phyloP scores from a whole-genome alignment of 208 protist genomes.

The Trypanosoma congolense region DNA sequence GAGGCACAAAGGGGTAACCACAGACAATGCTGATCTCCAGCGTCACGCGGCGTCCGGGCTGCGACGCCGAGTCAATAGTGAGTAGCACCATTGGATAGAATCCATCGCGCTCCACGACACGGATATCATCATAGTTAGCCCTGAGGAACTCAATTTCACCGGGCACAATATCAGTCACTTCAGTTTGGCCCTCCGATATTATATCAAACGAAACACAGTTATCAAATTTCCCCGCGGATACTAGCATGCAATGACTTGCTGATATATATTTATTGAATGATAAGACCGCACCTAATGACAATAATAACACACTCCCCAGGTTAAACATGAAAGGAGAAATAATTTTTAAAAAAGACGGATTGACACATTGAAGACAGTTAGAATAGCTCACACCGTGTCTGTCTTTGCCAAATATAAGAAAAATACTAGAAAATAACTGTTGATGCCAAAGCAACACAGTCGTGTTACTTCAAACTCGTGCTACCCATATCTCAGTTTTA shows the following conservation, averaged over 20 bases:
- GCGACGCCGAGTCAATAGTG: constrained; percentile 31
- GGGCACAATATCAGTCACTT: constrained; percentile 39
- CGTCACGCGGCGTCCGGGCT: constrained; percentile 31
- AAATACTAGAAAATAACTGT: too few relatives aligned
- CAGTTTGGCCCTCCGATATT: constrained; percentile 46
- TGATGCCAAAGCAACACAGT: too few relatives aligned
- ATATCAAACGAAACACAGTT: constrained; percentile 27
- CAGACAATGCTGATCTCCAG: constrained; percentile 54
- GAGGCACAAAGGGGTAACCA: constrained; percentile 68
- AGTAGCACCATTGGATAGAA: constrained; percentile 46
- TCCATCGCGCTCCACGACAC: constrained; percentile 32
- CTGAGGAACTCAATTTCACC: constrained; percentile 69
- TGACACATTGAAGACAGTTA: too few relatives aligned
- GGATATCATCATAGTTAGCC: constrained; percentile 57
- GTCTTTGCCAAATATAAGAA: too few relatives aligned
- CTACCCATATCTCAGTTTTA: too few relatives aligned
- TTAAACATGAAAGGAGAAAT: too few relatives aligned
- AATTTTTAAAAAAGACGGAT: too few relatives aligned
- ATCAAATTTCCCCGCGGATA: not conserved
- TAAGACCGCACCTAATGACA: too few relatives aligned
- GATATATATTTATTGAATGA: too few relatives aligned
- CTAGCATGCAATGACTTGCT: constrained; percentile 5
- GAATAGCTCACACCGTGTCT: too few relatives aligned
- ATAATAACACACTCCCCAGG: too few relatives aligned
- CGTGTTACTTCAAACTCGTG: too few relatives aligned